Base-by-base conservation (phyloP, 306 rosid species). In the Citrullus amarus region DNA sequence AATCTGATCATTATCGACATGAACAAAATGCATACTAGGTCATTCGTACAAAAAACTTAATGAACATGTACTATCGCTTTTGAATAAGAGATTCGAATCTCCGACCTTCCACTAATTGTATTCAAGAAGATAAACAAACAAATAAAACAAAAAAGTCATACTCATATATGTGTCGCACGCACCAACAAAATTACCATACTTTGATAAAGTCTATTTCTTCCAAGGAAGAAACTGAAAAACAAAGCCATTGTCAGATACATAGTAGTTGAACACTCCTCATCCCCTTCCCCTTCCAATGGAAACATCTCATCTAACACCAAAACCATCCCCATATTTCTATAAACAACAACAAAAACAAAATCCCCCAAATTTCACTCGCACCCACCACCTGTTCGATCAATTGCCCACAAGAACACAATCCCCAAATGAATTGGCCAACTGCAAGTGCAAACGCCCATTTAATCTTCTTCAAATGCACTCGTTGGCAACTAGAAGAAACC, bases 401-500 rank as follows among this genome's bases (percentile, higher is more conserved):
- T 61, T 61, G 43, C 28, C 15, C 58, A 75, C 46, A 62, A 79
- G 67, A 51, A 50, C 66, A 28, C 54, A 32, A 63, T 41, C 75
- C 56, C 57, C 75, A 80, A 55, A 91, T 91, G 93, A 80, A 86
- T 57, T 81, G 80, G 81, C 78, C 88, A 80, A 81, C 71, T 59
- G 63, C 36, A 32, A 32, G 8, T 38, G 78, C 80, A 71, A 88
- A 90, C 72, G 78, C 86, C 80, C 81, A 75, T 17, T 63, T 79
- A 63, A 87, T 81, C 77, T 92, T 94, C 86, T 90, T 90, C 92
- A 92, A 94, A 81, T 94, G 98, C 80, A 78, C 88, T n/a, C 88
- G 92, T 79, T 94, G 98, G 97, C 98, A 94, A 84, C 81, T 90
- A 44, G 97, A 94, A 86, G 96, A 89, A 84, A 89, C 96, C 38